Evolutionary conservation across 805 yeast species (phyloP), one percentile per base, ranked within the genome.

Genomic region (Ogataea thermomethanolica): DNA sequence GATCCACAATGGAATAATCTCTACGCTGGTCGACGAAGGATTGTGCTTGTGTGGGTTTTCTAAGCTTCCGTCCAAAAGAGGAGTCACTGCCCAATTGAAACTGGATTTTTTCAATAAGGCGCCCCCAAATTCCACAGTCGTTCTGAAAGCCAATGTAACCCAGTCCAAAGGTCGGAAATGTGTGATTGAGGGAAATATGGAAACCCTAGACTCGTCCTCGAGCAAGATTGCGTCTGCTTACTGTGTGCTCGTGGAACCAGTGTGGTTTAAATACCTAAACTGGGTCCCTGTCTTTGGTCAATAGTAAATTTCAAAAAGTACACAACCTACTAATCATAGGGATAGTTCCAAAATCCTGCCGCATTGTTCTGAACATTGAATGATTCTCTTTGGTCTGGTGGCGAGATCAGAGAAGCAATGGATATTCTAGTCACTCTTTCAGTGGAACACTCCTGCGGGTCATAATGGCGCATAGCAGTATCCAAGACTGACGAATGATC

Each of bases 41-140:
- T 65, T 91, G 22, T 87, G 96, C 54, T 71, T 79, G 31, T 84
- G 95, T 54, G 98, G 96, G 11, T 91, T 89, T 58, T 79, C 87
- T 3, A 65, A 73, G 21, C 67, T 91, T 9, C 98, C 98, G 1
- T 78, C 80, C 42, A 74, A 79, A 41, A 71, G 83, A 36, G 99
- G 98, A 10, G 96, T 93, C 17, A 91, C 99, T 0, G 99, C 96
- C 0, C 73, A 71, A 36, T 66, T 91, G 30, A 63, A 73, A 2
- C 68, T 91, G 7, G 70, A 83, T 37, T 91, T 87, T 61, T 44
- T 56, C n/a, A 71, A 72, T 29, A 73, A 71, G 47, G 84, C 81
- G 28, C 71, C 70, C 2, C 82, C 89, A 0, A 75, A 78, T 44
- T 68, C 81, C 15, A 77, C 81, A 8, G 76, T 89, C 2, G 68